These are phyloP conservation scores for Nicotiana sylvestris DNA, from an alignment of 257 asterid species.

Conservation along the genomic window DNA sequence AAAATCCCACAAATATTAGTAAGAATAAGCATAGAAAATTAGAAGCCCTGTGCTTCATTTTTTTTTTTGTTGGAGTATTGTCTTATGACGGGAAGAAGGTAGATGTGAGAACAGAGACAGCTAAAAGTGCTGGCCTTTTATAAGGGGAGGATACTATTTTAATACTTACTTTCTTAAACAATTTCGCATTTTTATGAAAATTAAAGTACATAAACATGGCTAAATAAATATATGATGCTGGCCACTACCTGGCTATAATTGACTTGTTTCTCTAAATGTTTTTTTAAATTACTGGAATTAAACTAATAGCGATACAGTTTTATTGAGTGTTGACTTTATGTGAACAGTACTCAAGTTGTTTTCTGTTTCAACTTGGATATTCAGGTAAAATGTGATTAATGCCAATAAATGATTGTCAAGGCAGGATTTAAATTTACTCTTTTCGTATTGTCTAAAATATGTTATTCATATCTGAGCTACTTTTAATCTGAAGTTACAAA, in stretches of 20 bases:
- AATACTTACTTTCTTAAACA: not conserved
- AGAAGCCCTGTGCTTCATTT: conserved; percentile 17
- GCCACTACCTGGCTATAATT: not conserved
- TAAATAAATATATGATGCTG: not conserved
- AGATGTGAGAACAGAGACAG: not conserved
- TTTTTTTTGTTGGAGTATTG: conserved; percentile 4
- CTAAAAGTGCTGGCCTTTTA: not conserved
- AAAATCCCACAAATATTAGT: conserved; percentile 20
- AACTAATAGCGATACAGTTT: not conserved
- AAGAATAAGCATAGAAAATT: not conserved
- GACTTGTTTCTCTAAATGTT: not conserved
- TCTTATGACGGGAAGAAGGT: not conserved
- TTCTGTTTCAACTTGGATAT: not conserved
- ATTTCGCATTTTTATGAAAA: not conserved
- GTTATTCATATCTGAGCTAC: too few relatives aligned
- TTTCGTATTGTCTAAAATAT: not conserved
- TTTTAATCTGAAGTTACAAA: too few relatives aligned
- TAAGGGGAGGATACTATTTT: not conserved
- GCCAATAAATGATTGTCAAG: not conserved
- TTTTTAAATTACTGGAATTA: not conserved
- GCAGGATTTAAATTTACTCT: not conserved
- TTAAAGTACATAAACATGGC: not conserved
- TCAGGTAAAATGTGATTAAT: not conserved
- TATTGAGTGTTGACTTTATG: not conserved
- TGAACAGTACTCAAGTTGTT: not conserved